Evolutionary conservation across 805 yeast species (phyloP), one percentile per base, ranked within the genome.

Genomic region (Pichia deserticola): DNA sequence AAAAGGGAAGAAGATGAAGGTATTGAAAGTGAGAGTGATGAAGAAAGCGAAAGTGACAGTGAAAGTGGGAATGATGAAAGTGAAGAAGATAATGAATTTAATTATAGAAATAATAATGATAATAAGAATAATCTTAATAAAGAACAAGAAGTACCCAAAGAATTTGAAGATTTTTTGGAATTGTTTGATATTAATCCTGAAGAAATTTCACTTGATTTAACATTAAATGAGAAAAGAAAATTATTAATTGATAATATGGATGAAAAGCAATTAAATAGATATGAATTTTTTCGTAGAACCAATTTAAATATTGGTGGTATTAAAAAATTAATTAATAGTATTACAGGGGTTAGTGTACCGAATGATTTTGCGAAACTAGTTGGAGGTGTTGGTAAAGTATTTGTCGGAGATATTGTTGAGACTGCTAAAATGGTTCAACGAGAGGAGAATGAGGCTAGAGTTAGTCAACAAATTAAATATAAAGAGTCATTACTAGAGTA

Each of bases 371-470:
- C 95, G 0, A 82, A 87, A 47, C 82, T 89, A 8, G 66, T 90
- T 43, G 86, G 92, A 6, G 96, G 97, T 64, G 76, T 89, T 49
- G 86, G 95, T 2, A 90, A 90, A 62, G 86, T 88, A 57, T 83
- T 87, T 62, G 76, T 89, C n/a, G 96, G 96, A 11, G 97, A 90
- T 58, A 77, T 90, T 15, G 84, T 90, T 11, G 95, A 90, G 54
- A 74, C 79, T 58, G 95, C 96, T 0, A 74, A 83, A 53, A 84
- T 80, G 47, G 79, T 86, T 1, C 90, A 87, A 60, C 71, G 75
- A 48, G 71, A 77, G 50, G 77, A 78, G 58, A 66, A 72, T 58
- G 72, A 76, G 66, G 63, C 71, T 49, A 57, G 67, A 56, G 69
- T 66, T 10, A 53, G 63, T 32, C 72, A 69, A 45, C 69, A 71